Percentiles rank a stretch among this genome's conserved stretches.
These are phyloP conservation scores for Anthoceros angustus DNA, from an alignment of 225 moss, liverwort and hornwort species.

Conservation along the genomic window DNA sequence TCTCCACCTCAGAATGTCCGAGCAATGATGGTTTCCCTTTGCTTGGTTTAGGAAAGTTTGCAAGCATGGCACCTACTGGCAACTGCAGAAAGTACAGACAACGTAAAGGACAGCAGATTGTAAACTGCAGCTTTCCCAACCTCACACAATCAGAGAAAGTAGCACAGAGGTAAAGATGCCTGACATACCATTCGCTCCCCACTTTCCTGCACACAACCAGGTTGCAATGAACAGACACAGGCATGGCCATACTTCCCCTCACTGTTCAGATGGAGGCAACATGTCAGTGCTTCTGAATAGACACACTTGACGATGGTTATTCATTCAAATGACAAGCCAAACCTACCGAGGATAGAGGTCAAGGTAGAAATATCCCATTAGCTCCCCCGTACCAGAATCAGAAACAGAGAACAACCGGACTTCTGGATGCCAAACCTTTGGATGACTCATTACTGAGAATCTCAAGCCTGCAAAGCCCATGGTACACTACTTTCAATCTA, in stretches of 20 bases:
- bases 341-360: conserved; percentile 73
- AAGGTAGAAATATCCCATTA: conserved; percentile 87
- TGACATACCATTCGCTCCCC: conserved; percentile 69
- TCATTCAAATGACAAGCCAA: not conserved
- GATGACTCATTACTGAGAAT: conserved; percentile 55
- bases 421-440: conserved; percentile 74
- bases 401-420: conserved; percentile 65
- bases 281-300: not conserved
- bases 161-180: not conserved
- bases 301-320: not conserved
- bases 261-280: conserved; percentile 20
- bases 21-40: conserved; percentile 63
- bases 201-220: conserved; percentile 75
- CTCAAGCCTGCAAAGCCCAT: conserved; percentile 45
- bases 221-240: conserved; percentile 88
- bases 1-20: conserved; percentile 76
- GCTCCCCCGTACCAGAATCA: conserved; percentile 72
- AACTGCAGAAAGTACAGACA: conserved; percentile 27
- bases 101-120: not conserved
- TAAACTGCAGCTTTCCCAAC: not conserved
- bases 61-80: conserved; percentile 90
- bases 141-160: too few relatives aligned
- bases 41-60: conserved; percentile 77
- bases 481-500: not conserved
- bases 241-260: conserved; percentile 84